Base-by-base conservation (phyloP, 805 yeast species). In the Starmera caribaea region DNA sequence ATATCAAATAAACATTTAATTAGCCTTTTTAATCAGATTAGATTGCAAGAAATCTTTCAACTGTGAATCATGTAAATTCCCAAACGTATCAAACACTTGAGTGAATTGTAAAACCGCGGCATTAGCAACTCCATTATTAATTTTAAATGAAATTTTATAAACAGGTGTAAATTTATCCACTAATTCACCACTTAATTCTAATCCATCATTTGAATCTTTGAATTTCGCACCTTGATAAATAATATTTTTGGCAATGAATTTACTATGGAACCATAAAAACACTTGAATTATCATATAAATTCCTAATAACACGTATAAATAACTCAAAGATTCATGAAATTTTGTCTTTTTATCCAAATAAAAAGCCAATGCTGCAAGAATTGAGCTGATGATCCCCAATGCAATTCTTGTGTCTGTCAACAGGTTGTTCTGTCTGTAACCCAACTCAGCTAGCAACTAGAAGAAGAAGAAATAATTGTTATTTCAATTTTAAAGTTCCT, bases 311-410 rank as follows among this genome's bases (percentile, higher is more conserved):
- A 56, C 43, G 16, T 61, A 59, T 6, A 76, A 71, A 34, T 68
- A 57, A 13, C 46, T 42, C 39, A 64, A 58, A 1, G 68, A 60
- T 4, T 75, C 71, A 9, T 62, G 49, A 45, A 71, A 75, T 4
- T 52, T 43, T 35, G 60, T 51, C 43, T 73, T 71, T 57, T 74
- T 75, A 46, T 76, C 83, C 33, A 72, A 46, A 16, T 60, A 53
- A 49, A 65, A 76, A 37, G 78, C 66, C 3, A 56, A 49, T 4
- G 64, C 81, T 9, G 79, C 75, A 14, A 73, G 56, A 2, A 59
- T 53, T 8, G 71, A 79, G 27, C 74, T 69, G 15, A 65, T 45
- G 41, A 69, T 66, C 2, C 81, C 81, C 38, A 76, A 56, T 6
- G 65, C 71, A 35, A 76, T 55, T 50, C 71, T 74, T 14, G 64